Evolutionary conservation across 768 basidiomycete genomes (phyloP).

Genomic region (Trametes maxima): DNA sequence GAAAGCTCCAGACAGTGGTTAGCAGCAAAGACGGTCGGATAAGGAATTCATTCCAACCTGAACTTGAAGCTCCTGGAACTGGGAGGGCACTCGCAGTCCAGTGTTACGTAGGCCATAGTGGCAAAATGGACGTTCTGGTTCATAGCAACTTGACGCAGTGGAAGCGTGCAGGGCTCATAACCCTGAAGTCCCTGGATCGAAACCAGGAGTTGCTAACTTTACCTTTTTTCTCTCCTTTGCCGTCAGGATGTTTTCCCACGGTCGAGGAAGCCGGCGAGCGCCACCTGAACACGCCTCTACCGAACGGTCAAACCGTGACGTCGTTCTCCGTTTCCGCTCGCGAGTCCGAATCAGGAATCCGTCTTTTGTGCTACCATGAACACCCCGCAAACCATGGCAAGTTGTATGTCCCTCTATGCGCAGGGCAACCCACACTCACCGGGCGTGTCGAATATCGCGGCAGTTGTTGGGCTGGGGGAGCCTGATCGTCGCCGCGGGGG

Average conservation of each 20-base stretch:
- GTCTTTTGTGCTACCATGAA: conserved; percentile 10
- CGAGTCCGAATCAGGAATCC: too few relatives aligned
- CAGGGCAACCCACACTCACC: too few relatives aligned
- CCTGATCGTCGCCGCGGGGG: conserved; percentile 39
- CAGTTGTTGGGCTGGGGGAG: conserved; percentile 38
- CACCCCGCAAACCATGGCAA: conserved; percentile 20
- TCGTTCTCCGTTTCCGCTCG: not conserved
- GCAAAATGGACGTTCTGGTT: too few relatives aligned
- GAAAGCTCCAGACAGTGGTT: too few relatives aligned
- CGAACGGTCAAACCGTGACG: not conserved
- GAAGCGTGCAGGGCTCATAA: conserved; percentile 26
- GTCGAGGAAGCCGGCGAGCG: not conserved
- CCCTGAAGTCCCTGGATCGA: conserved; percentile 26
- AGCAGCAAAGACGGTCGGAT: too few relatives aligned
- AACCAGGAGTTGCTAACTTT: conserved; percentile 21
- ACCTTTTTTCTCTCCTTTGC: not conserved
- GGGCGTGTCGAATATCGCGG: not conserved
- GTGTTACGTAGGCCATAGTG: too few relatives aligned
- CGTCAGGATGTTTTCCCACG: not conserved
- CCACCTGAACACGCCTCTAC: not conserved
- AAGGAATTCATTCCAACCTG: too few relatives aligned
- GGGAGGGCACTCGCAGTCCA: too few relatives aligned
- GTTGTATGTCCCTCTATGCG: not conserved
- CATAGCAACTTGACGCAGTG: conserved; percentile 25
- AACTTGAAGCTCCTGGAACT: too few relatives aligned